Base-by-base conservation (phyloP, 306 rosid species). In the Oemleria cerasiformis region DNA sequence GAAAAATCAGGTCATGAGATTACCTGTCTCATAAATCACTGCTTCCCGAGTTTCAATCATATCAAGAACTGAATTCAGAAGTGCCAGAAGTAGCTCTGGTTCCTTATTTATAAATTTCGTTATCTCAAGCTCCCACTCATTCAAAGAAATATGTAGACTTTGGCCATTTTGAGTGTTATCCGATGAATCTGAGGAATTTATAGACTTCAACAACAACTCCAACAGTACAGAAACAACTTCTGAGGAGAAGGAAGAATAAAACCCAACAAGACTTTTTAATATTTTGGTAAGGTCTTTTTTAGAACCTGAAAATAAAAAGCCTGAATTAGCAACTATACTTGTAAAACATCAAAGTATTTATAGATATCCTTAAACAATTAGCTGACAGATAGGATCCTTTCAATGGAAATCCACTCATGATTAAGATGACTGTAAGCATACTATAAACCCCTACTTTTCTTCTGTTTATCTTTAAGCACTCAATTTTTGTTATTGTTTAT, bases 161-260 rank as follows among this genome's bases (percentile, higher is more conserved):
- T 77, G 58, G 51, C 71, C 74, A 60, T 45, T 63, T 23, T 79
- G 82, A 45, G 81, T 62, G 74, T 77, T 73, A 54, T 74, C 88
- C 42, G 67, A 55, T 34, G 71, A 57, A 55, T 82, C 84, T 30
- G 87, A 79, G 41, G 86, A 82, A 55, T 61, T 84, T 79, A 84
- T 50, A 64, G 84, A 75, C 71, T 84, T 79, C 63, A 81, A 72
- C 86, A 91, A 83, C 78, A 76, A 80, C 69, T 86, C 91, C 91
- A 91, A 66, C 84, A 95, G 65, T 58, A 78, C 86, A 64, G 87
- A 81, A 49, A 85, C 92, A 73, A 89, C 81, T 79, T 95, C 97
- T 16, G 89, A 83, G 70, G 96, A 89, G 84, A 73, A 89, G 61
- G 91, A 85, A 23, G 96, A 81, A 77, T 88, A 91, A 67, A 95